These are phyloP conservation scores for Phytophthora rubi DNA, from an alignment of 352 stramenopile species.

Conservation along the genomic window DNA sequence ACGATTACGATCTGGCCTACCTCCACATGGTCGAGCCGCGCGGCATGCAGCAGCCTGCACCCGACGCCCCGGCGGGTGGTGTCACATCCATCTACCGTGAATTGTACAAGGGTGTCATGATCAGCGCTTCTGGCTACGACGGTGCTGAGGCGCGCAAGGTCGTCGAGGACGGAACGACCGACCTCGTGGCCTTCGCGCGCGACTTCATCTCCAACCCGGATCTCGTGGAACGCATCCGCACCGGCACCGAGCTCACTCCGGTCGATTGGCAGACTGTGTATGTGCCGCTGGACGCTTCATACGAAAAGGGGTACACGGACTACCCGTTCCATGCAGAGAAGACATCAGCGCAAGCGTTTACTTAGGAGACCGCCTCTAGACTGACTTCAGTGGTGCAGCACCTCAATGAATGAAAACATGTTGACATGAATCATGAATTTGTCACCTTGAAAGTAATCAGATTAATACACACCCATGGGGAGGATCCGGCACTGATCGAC, in stretches of 20 bases:
- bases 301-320: conserved; percentile 51
- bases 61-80: conserved; percentile 42
- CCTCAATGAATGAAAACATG: background rate
- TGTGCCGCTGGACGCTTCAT: conserved; percentile 28
- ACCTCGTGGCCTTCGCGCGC: conserved; percentile 63
- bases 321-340: conserved; percentile 37
- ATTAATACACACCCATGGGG: conserved; percentile 14
- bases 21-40: conserved; percentile 61
- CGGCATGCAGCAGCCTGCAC: conserved; percentile 32
- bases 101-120: conserved; percentile 57
- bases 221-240: conserved; percentile 52
- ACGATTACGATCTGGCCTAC: conserved; percentile 53
- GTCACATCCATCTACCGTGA: conserved; percentile 54
- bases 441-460: background rate
- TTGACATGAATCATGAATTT: conserved; percentile 2
- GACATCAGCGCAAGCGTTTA: conserved; percentile 2
- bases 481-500: conserved; percentile 19
- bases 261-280: conserved; percentile 44
- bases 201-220: conserved; percentile 75
- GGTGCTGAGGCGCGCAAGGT: conserved; percentile 38
- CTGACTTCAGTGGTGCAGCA: background rate
- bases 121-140: conserved; percentile 54
- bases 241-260: conserved; percentile 38
- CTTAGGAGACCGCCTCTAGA: background rate
- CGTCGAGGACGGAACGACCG: conserved; percentile 43